Percentiles rank a stretch among this genome's conserved stretches.
Evolutionary conservation across 2,329 filamentous ascomycete species (phyloP).

Genomic region (Pseudocercospora musae): DNA sequence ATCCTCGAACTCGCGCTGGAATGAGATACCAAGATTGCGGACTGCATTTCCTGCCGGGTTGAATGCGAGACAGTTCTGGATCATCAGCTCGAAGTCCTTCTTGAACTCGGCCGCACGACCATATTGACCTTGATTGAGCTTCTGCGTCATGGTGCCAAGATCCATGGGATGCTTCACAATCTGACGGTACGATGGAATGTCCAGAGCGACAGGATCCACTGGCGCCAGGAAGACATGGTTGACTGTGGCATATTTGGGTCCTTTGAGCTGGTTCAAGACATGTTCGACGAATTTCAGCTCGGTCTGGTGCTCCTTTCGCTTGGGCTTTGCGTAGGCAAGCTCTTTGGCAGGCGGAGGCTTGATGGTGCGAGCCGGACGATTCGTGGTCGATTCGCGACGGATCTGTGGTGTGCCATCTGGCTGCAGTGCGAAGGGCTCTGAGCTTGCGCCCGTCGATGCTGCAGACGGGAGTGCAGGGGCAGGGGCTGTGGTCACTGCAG

Average conservation of each 20-base stretch:
- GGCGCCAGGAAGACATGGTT: slow-evolving; percentile 76
- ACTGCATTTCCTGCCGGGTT: slow-evolving; percentile 78
- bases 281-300: slow-evolving; percentile 89
- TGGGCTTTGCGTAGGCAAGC: slow-evolving; percentile 84
- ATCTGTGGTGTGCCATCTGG: slow-evolving; percentile 77
- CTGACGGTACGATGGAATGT: slow-evolving; percentile 89
- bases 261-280: slow-evolving; percentile 72
- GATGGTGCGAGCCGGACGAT: slow-evolving; percentile 87
- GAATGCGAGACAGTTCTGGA: slow-evolving; percentile 89
- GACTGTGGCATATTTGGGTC: slow-evolving; percentile 64
- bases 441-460: slow-evolving; percentile 38
- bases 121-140: slow-evolving; percentile 76
- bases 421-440: slow-evolving; percentile 68
- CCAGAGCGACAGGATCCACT: slow-evolving; percentile 89
- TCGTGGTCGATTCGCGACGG: slow-evolving; percentile 79
- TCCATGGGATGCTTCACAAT: slow-evolving; percentile 98
- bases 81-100: slow-evolving; percentile 74
- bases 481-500: slow-evolving; percentile 10
- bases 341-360: slow-evolving; percentile 88
- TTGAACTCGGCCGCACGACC: slow-evolving; percentile 81
- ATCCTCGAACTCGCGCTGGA: slow-evolving; percentile 71
- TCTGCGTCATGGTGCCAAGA: slow-evolving; percentile 72
- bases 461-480: slow-evolving; percentile 36
- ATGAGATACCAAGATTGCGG: slow-evolving; percentile 64
- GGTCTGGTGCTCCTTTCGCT: slow-evolving; percentile 83